Conservation (phyloP, 345 rosid genomes). For the Camelina laxa region DNA sequence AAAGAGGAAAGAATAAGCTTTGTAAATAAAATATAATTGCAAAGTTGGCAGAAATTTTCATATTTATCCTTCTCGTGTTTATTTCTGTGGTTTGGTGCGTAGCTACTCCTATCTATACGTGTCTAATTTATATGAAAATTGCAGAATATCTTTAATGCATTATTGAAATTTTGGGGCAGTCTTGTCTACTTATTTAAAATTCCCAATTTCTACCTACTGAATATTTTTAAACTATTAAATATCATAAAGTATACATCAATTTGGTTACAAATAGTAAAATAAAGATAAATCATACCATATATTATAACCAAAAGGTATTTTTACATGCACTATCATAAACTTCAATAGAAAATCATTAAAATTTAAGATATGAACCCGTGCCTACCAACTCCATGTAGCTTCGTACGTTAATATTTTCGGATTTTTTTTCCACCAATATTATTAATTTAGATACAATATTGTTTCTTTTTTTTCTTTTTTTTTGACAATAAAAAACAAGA, state of each 20-base stretch:
- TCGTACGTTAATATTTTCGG: not conserved
- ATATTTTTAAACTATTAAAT: constrained; percentile 14
- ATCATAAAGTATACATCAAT: constrained; percentile 16
- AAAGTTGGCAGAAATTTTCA: constrained; percentile 31
- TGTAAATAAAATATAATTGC: constrained; percentile 18
- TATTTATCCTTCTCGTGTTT: not conserved
- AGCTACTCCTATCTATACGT: constrained; percentile 15
- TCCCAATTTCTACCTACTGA: constrained; percentile 26
- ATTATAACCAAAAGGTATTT: not conserved
- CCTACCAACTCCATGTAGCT: constrained; percentile 15
- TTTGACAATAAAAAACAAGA: no score
- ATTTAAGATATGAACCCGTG: not conserved
- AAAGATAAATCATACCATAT: not conserved
- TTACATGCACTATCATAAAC: not conserved
- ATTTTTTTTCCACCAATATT: not conserved
- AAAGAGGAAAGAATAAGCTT: constrained; percentile 25
- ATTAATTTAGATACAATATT: no score
- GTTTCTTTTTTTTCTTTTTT: no score
- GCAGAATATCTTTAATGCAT: not conserved
- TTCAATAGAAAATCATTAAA: not conserved
- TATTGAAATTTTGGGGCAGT: constrained; percentile 35
- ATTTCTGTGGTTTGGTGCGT: not conserved
- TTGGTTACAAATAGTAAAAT: not conserved
- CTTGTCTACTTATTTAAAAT: constrained; percentile 7
- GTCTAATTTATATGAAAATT: constrained; percentile 31